Evolutionary conservation across 2,329 filamentous ascomycete genomes (phyloP), one percentile per base, ranked within the genome.

Genomic region (Phialocephala sp.): DNA sequence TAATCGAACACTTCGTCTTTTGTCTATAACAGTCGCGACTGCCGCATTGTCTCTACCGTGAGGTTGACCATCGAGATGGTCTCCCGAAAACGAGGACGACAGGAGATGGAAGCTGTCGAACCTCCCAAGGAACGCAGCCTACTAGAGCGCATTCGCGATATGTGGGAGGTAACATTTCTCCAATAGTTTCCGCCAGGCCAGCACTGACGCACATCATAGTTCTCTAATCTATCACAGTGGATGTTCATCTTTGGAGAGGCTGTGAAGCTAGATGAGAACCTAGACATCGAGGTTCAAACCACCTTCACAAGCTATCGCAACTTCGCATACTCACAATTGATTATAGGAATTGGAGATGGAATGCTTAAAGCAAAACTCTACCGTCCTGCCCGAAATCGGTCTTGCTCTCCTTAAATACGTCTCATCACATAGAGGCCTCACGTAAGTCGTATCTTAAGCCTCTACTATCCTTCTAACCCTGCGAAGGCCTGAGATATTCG

Each of bases 181-280:
- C 27, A 32, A 32, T 32, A 32, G 3, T 32, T 32, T 32, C 27
- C 6, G 27, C 27, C 3, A 32, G 27, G 27, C 27, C 27, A 32
- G 27, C 27, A 32, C 27, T 32, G 27, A 32, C 27, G 6, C 27
- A 32, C 3, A 6, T 6, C 27, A 32, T 32, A 32, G 78, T 97
- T 98, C 79, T 92, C 94, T 67, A 94, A 93, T 75, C 82, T 98
- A 8, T 93, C 91, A 80, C 94, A 99, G 80, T 99, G 93, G 85
- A 92, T 98, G 67, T 91, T 90, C 77, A 87, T 94, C 47, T 99
- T 99, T 78, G 94, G 94, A 68, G 89, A 91, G 74, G 89, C 89
- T 52, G 89, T 97, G 77, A 97, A 97, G 81, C 91, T 98, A 71
- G 90, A 95, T 73, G 91, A 96, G 68, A 89, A 91, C 75, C 85